Evolutionary conservation across 768 basidiomycete species (phyloP).

Genomic region (Psilocybe tampanensis): DNA sequence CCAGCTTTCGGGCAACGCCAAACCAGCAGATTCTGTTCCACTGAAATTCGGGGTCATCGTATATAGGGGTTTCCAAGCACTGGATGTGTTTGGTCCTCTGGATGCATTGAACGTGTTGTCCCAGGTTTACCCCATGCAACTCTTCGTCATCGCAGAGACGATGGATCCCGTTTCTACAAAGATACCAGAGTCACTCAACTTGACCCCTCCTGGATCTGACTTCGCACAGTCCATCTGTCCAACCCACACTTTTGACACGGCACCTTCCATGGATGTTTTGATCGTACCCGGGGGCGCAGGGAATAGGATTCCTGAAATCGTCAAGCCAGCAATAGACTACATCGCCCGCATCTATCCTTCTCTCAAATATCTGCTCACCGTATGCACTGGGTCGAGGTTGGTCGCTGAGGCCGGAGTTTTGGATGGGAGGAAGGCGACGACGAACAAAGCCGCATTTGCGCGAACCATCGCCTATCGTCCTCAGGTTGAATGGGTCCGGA

Average conservation of each 20-base stretch:
- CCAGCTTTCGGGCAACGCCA: slow-evolving; percentile 11
- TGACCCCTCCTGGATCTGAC: slow-evolving; percentile 21
- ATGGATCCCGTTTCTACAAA: slow-evolving; percentile 37
- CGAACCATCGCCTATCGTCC: slow-evolving; percentile 24
- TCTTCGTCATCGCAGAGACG: slow-evolving; percentile 32
- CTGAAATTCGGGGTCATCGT: slow-evolving; percentile 30
- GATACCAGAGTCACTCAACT: slow-evolving; percentile 11
- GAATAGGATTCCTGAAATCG: slow-evolving; percentile 21
- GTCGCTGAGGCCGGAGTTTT: slow-evolving; percentile 42
- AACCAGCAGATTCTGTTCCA: slow-evolving; percentile 20
- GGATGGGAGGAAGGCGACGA: slow-evolving; percentile 45
- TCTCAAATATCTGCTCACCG: slow-evolving; percentile 41
- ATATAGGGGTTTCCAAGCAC: slow-evolving; percentile 35
- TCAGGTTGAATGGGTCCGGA: slow-evolving; percentile 43
- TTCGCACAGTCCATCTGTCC: slow-evolving; percentile 38
- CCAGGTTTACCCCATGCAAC: slow-evolving; percentile 25
- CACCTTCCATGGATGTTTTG: slow-evolving; percentile 39
- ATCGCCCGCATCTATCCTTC: slow-evolving; percentile 34
- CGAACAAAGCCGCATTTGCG: slow-evolving; percentile 41
- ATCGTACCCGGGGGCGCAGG: slow-evolving; percentile 33
- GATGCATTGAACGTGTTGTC: slow-evolving; percentile 35
- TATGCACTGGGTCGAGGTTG: slow-evolving; percentile 45
- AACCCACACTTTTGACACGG: slow-evolving; percentile 39
- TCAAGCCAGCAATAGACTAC: slow-evolving; percentile 32
- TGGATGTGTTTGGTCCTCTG: slow-evolving; percentile 37